Base-by-base conservation (phyloP, 73 alveolate genomes). In the Diophrys sp. region DNA sequence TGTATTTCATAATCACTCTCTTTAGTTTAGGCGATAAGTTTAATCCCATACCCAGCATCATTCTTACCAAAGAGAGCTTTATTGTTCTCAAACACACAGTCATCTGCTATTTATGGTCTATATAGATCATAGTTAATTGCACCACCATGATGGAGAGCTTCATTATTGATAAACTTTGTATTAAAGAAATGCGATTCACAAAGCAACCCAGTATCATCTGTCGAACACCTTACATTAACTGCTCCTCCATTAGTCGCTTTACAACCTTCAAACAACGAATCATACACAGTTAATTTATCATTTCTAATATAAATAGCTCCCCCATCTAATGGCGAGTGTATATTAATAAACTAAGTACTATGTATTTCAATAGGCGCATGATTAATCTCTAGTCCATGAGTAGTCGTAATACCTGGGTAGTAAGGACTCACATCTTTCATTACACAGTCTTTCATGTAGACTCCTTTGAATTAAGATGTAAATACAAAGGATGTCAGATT, bases 41-140 rank as follows among this genome's bases (percentile, higher is more conserved):
- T 62, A 2, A 62, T n/a, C 26, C 54, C 54, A 68, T 25, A 68
- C 1, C 75, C 75, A 2, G 75, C 75, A 25, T 23, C 31, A 31
- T 68, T 29, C 56, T 68, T 24, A 2, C 75, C 75, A 28, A 23
- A 25, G 5, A 31, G 5, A 2, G 75, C 75, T 18, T 25, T 5
- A 28, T 68, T 68, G 54, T 18, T 28, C 55, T 23, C 62, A 44
- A 44, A 25, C 2, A 68, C 25, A 68, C 26, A 25, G 26, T 23
- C 75, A 68, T 68, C 54, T 26, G 23, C 56, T 2, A 68, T 2
- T 14, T 23, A 18, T 2, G 75, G 75, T 68, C 75, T 25, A 31
- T 25, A 68, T 25, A 68, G 54, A 28, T 68, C 75, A 29, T 26
- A 68, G 2, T 18, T 25, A 68, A 68, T 25, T 1, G 75, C 75